phyloP scores from a whole-genome alignment of 2,329 filamentous ascomycete species.

The Exophiala oligosperma region DNA sequence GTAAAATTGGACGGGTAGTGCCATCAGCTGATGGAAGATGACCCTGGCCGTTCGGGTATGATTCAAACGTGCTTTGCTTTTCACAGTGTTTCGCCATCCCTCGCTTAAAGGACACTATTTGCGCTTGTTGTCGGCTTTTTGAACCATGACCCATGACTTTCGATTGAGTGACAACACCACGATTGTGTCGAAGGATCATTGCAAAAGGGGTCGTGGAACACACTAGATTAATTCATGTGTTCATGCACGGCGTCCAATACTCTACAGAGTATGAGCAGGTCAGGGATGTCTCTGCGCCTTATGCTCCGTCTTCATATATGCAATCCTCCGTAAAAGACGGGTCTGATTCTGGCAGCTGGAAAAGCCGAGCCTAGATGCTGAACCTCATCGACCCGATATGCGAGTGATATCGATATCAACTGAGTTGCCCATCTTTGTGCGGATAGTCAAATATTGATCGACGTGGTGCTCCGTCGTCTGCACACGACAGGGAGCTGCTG shows the following conservation, averaged over 20 bases:
- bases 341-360: too few species aligned
- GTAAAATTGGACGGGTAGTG: neutral
- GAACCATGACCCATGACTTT: neutral
- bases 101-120: conserved; percentile 9
- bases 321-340: neutral
- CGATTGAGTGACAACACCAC: neutral
- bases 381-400: neutral
- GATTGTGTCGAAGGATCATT: neutral
- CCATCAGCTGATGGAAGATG: neutral
- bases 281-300: neutral
- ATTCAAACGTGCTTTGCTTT: conserved; percentile 1
- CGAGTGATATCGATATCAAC: too few species aligned
- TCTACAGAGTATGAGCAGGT: too few species aligned
- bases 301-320: neutral
- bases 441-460: neutral
- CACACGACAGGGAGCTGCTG: neutral
- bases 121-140: neutral
- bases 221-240: neutral
- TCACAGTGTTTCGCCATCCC: conserved; percentile 13
- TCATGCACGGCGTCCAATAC: too few species aligned
- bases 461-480: too few species aligned
- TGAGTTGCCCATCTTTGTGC: neutral
- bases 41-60: neutral
- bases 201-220: neutral
- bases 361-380: neutral